Evolutionary conservation across 1,284 basidiomycete genomes (phyloP).

Genomic region (Heliocybe sulcata): DNA sequence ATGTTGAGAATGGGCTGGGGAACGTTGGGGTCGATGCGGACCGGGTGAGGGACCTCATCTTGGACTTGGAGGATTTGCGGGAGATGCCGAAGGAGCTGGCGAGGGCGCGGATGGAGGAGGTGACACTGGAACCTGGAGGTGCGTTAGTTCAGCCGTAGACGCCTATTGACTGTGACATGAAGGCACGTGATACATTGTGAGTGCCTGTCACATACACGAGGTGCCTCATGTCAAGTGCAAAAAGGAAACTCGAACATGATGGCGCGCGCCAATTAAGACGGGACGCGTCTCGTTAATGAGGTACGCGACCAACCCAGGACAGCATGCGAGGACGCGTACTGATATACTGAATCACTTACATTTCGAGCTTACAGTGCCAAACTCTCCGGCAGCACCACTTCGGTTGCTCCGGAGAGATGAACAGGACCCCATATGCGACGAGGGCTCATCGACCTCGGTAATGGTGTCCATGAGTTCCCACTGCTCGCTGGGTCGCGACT

Average conservation of each 20-base stretch:
- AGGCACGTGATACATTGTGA: too few relatives aligned
- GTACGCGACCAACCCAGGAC: too few relatives aligned
- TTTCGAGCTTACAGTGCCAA: slow-evolving; percentile 60
- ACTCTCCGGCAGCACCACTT: slow-evolving; percentile 43
- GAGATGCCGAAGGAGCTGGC: slow-evolving; percentile 65
- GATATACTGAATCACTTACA: too few relatives aligned
- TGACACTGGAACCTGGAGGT: slow-evolving; percentile 41
- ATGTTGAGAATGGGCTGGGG: slow-evolving; percentile 46
- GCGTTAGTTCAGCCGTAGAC: background rate
- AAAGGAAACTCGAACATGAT: background rate
- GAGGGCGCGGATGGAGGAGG: slow-evolving; percentile 62
- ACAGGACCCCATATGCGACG: slow-evolving; percentile 35
- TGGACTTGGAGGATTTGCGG: slow-evolving; percentile 32
- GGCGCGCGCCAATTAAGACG: slow-evolving; percentile 2
- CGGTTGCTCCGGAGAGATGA: slow-evolving; percentile 34
- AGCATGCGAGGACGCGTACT: too few relatives aligned
- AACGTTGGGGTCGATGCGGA: slow-evolving; percentile 46
- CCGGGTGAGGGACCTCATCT: slow-evolving; percentile 60
- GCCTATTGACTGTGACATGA: background rate
- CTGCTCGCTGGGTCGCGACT: slow-evolving; percentile 55
- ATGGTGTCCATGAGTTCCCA: slow-evolving; percentile 79
- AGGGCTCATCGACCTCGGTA: slow-evolving; percentile 48
- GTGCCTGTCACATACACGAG: too few relatives aligned
- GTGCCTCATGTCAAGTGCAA: too few relatives aligned
- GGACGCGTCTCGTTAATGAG: slow-evolving; percentile 13